phyloP scores from a whole-genome alignment of 1,284 basidiomycete genomes.

The Caloboletus firmus region DNA sequence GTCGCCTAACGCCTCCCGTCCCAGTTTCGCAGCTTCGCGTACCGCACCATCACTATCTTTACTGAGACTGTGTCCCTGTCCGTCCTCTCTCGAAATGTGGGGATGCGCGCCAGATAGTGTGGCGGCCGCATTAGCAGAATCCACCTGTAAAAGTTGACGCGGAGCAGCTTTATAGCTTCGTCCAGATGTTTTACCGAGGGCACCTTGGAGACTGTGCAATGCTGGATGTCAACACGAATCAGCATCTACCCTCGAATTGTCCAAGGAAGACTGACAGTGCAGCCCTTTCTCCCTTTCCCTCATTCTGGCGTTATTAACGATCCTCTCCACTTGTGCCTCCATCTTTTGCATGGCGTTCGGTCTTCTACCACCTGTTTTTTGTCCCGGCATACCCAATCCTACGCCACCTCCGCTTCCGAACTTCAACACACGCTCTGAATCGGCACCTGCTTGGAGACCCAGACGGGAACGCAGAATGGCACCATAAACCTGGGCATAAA shows the following conservation, averaged over 20 bases:
- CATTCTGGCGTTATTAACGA: conserved; percentile 89
- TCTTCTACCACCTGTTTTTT: conserved; percentile 66
- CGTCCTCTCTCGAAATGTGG: conserved; percentile 58
- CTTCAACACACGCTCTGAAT: conserved; percentile 78
- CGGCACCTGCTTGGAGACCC: conserved; percentile 55
- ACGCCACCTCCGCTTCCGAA: conserved; percentile 84
- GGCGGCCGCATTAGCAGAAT: conserved; percentile 50
- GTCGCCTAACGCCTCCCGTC: conserved; percentile 63
- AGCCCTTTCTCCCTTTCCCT: conserved; percentile 80
- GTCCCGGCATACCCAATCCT: conserved; percentile 54
- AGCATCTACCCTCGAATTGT: not conserved
- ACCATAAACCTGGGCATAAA: conserved; percentile 96
- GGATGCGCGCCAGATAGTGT: conserved; percentile 54
- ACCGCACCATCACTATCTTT: conserved; percentile 54
- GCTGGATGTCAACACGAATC: conserved; percentile 41
- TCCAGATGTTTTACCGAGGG: conserved; percentile 90
- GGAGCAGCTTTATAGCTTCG: conserved; percentile 94
- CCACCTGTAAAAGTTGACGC: conserved; percentile 90
- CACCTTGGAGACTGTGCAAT: conserved; percentile 86
- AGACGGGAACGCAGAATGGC: conserved; percentile 77
- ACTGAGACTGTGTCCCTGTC: conserved; percentile 27
- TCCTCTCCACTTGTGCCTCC: conserved; percentile 95
- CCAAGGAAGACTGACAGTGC: conserved; percentile 51
- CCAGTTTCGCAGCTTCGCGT: conserved; percentile 69
- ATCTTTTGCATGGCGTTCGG: conserved; percentile 96